A percentile compares a stretch with the other conserved stretches of the same genome.
These are phyloP conservation scores for Apium graveolens DNA, from an alignment of 129 eudicot genomes.

Conservation along the genomic window DNA sequence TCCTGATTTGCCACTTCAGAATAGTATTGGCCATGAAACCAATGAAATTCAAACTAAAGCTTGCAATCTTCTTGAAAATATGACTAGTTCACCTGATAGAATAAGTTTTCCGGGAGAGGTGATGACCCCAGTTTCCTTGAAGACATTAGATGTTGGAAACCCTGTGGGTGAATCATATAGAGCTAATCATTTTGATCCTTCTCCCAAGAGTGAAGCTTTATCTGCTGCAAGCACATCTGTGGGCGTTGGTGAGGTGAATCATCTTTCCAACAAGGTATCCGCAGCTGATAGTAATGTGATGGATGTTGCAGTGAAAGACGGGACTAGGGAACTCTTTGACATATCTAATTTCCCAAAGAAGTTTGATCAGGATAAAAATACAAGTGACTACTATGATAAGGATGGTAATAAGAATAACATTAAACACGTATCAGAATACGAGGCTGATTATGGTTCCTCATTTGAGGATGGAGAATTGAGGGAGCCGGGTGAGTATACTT, in stretches of 20 bases:
- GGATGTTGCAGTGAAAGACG: neutral
- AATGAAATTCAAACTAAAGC: constrained; percentile 13
- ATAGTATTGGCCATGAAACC: neutral
- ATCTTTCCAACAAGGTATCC: constrained; percentile 4
- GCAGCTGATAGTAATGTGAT: constrained; percentile 1
- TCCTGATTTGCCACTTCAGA: neutral
- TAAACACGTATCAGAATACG: constrained; percentile 19
- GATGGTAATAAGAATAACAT: constrained; percentile 25
- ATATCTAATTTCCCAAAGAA: constrained; percentile 4
- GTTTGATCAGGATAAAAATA: constrained; percentile 23
- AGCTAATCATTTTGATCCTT: constrained; percentile 15
- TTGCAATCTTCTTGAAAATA: neutral
- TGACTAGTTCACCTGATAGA: constrained; percentile 10
- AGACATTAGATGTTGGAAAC: constrained; percentile 27
- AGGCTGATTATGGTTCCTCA: constrained; percentile 65
- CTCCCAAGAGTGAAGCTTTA: constrained; percentile 25
- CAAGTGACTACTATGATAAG: constrained; percentile 24
- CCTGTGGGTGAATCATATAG: constrained; percentile 23
- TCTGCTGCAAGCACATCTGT: constrained; percentile 33
- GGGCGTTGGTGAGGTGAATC: constrained; percentile 17
- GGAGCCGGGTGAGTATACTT: constrained; percentile 32
- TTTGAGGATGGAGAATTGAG: constrained; percentile 82
- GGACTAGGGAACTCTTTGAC: neutral
- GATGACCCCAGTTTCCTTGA: constrained; percentile 13
- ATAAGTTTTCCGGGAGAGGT: neutral